phyloP scores from a whole-genome alignment of 75 land plant genomes.

The Pinus taeda region DNA sequence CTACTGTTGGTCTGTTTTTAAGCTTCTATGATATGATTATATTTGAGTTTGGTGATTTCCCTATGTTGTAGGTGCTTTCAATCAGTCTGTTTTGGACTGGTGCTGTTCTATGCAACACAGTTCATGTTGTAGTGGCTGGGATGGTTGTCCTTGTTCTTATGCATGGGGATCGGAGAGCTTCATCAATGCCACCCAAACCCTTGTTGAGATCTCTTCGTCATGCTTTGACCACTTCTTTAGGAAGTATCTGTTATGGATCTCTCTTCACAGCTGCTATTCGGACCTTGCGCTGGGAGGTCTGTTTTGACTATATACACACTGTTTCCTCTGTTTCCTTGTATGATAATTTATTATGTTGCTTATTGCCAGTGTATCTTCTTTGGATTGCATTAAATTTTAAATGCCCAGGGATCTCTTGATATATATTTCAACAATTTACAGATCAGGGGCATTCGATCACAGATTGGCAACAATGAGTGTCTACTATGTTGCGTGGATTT shows the following conservation, averaged over 20 bases:
- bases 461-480: conserved; percentile 86
- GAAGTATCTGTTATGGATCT: conserved; percentile 95
- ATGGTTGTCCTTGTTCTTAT: conserved; percentile 75
- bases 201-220: conserved; percentile 49
- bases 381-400: background rate
- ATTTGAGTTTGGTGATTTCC: background rate
- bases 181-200: conserved; percentile 70
- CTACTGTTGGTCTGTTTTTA: background rate
- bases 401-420: no score
- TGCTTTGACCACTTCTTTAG: conserved; percentile 84
- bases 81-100: conserved; percentile 95
- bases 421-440: conserved; percentile 15
- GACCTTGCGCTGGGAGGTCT: conserved; percentile 88
- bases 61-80: conserved; percentile 59
- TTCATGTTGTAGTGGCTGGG: conserved; percentile 90
- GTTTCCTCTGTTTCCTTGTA: background rate
- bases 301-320: background rate
- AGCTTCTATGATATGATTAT: conserved; percentile 10
- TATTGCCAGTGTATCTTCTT: background rate
- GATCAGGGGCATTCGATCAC: conserved; percentile 88
- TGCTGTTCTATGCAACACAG: conserved; percentile 85
- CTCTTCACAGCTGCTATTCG: conserved; percentile 89
- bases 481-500: conserved; percentile 88
- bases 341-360: background rate
- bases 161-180: conserved; percentile 55